Evolutionary conservation across 2,329 filamentous ascomycete genomes (phyloP), one percentile per base, ranked within the genome.

Genomic region (Monilinia laxa): DNA sequence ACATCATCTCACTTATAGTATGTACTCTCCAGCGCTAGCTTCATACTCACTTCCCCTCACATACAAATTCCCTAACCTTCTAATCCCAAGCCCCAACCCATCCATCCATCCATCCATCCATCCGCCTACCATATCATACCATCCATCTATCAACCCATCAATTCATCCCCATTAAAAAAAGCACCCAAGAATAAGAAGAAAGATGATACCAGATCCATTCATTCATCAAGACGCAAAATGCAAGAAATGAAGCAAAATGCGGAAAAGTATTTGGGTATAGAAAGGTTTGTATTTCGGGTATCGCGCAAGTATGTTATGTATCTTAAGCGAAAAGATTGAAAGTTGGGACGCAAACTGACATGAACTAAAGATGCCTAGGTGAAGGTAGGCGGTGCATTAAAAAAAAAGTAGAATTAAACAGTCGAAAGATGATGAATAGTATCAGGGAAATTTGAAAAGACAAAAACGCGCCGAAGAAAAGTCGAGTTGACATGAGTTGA

Each of bases 121-220:
- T 52, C 53, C 58, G 51, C 23, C 62, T 53, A 62, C 31, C 62
- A n/a, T 53, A 62, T n/a, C 62, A n/a, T 14, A 7, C 62, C 62
- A 65, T 38, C 53, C 54, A 59, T 47, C 25, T 40, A 65, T 51
- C 54, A 25, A 51, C 42, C 53, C 53, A 65, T 59, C n/a, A 31
- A 64, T 64, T 47, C 54, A 40, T 58, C 53, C 38, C 42, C 58
- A 64, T 64, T 20, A 64, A 57, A 64, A 16, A 42, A n/a, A 18
- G 11, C 23, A 18, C 38, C 51, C 42, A 42, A 57, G 35, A 64
- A 35, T 6, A 35, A 57, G 42, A 55, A 16, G 23, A 57, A 47
- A 35, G 28, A 64, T 45, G 52, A 64, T 64, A 47, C 52, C 52
- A 64, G 62, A 64, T 64, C n/a, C 63, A 65, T 49, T 54, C 52